phyloP scores from a whole-genome alignment of 2,329 filamentous ascomycete genomes.

The Hirsutella rhossiliensis region DNA sequence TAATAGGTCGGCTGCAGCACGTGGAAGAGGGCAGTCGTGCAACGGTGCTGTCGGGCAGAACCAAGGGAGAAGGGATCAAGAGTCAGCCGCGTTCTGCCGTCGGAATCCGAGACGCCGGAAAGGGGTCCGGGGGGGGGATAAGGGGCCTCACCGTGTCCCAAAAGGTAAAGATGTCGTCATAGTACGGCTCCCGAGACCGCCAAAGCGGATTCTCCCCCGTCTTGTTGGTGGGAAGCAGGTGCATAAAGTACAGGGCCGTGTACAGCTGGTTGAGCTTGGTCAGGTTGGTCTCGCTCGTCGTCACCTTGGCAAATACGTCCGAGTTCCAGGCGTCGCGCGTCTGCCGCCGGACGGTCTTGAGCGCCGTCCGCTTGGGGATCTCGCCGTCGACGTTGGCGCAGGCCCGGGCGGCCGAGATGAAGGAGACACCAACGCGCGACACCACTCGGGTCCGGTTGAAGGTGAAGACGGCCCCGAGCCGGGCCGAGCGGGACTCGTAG shows the following conservation, averaged over 20 bases:
- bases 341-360: conserved; percentile 30
- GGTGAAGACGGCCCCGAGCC: conserved; percentile 40
- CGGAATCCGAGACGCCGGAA: background rate
- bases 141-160: conserved; percentile 36
- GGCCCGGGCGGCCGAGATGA: conserved; percentile 49
- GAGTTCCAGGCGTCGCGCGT: conserved; percentile 46
- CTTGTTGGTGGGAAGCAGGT: conserved; percentile 55
- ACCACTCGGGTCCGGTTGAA: conserved; percentile 34
- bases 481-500: conserved; percentile 22
- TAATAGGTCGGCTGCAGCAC: conserved; percentile 51
- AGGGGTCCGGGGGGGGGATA: background rate
- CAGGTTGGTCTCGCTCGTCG: conserved; percentile 41
- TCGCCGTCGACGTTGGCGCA: conserved; percentile 46
- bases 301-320: conserved; percentile 51
- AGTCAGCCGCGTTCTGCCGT: no score
- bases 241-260: conserved; percentile 57
- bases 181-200: conserved; percentile 54
- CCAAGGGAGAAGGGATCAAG: conserved; percentile 2
- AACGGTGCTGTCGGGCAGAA: conserved; percentile 37
- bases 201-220: conserved; percentile 60
- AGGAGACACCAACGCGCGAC: conserved; percentile 55
- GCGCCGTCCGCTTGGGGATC: conserved; percentile 32
- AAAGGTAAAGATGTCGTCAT: conserved; percentile 59
- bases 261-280: conserved; percentile 51
- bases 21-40: conserved; percentile 51